Evolutionary conservation across 192 early-diverging fungal species (phyloP), one percentile per base, ranked within the genome.

Genomic region (Linnemannia exigua): DNA sequence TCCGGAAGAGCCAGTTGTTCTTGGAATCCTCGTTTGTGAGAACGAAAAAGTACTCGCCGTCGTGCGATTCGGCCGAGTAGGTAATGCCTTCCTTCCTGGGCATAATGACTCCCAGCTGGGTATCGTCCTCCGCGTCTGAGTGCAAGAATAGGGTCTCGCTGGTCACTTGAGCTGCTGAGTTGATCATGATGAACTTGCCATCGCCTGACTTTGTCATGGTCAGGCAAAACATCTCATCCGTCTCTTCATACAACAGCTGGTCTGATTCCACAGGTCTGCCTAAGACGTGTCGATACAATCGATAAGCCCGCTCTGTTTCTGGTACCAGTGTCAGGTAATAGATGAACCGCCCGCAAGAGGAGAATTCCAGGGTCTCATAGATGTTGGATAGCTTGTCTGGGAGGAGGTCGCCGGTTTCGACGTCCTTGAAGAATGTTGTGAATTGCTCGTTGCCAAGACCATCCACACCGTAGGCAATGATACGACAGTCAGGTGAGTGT

Each of bases 151-250:
- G 36, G 1, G 87, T 91, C 72, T 93, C 92, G 33, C 90, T 92
- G 2, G 92, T 93, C 52, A 93, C 80, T 67, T 92, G 92, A 2
- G 92, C 92, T 25, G 87, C 70, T 25, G 90, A 67, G 73, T 89
- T 90, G 72, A 93, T 76, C 36, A 93, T 46, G 51, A 93, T 84
- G 76, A 88, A 93, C 74, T 76, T 81, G 31, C 88, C 88, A 70
- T 91, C 81, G 70, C 88, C 88, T 5, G 91, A 88, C 58, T 93
- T 93, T 22, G 90, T 89, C 74, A 93, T 52, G 16, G 89, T 84
- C n/a, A 93, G 51, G 58, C 88, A 92, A 38, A 89, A 93, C 92
- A 92, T 93, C 74, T 93, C 92, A 79, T 93, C 92, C 25, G 33
- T 71, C 66, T 93, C 92, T 37, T 93, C 88, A 52, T 87, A 93